A percentile compares a stretch with the other conserved stretches of the same genome.
These are phyloP conservation scores for Alisma plantagoaquatica DNA, from an alignment of 106 monocot species.

Conservation along the genomic window DNA sequence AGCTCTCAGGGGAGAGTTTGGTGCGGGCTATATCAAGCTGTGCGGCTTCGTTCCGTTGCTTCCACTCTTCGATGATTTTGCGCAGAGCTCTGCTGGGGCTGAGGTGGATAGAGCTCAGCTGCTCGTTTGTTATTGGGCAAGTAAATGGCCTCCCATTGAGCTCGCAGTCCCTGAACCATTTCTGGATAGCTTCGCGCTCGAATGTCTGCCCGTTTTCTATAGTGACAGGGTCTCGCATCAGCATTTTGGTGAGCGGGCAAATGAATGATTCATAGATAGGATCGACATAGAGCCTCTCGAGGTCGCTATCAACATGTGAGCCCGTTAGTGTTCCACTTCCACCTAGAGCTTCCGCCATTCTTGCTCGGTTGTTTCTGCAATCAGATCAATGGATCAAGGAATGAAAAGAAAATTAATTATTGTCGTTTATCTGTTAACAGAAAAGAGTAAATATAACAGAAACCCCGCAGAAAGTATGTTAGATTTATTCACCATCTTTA, in stretches of 20 bases:
- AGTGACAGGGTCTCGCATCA: constrained; percentile 80
- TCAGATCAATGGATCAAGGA: too few species aligned
- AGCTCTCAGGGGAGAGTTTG: constrained; percentile 42
- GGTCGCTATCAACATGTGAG: constrained; percentile 40
- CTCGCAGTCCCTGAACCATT: constrained; percentile 74
- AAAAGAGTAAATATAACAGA: too few species aligned
- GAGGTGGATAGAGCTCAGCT: constrained; percentile 43
- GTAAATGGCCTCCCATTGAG: constrained; percentile 36
- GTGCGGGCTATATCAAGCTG: constrained; percentile 52
- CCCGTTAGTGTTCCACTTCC: too few species aligned
- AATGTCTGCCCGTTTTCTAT: constrained; percentile 75
- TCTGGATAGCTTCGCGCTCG: constrained; percentile 81
- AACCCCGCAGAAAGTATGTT: too few species aligned
- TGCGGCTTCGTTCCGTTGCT: constrained; percentile 65
- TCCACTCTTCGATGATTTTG: constrained; percentile 94
- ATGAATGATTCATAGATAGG: constrained; percentile 78
- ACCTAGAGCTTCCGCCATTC: too few species aligned
- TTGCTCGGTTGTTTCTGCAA: too few species aligned
- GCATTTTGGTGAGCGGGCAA: constrained; percentile 74
- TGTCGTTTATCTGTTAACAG: too few species aligned
- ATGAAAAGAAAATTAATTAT: too few species aligned
- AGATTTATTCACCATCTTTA: too few species aligned
- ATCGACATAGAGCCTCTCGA: constrained; percentile 54
- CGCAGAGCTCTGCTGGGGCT: constrained; percentile 77
- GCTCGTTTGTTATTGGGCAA: constrained; percentile 65